A percentile compares a stretch with the other conserved stretches of the same genome.
These are phyloP conservation scores for Porodaedalea pini DNA, from an alignment of 1,284 basidiomycete species.

Conservation along the genomic window DNA sequence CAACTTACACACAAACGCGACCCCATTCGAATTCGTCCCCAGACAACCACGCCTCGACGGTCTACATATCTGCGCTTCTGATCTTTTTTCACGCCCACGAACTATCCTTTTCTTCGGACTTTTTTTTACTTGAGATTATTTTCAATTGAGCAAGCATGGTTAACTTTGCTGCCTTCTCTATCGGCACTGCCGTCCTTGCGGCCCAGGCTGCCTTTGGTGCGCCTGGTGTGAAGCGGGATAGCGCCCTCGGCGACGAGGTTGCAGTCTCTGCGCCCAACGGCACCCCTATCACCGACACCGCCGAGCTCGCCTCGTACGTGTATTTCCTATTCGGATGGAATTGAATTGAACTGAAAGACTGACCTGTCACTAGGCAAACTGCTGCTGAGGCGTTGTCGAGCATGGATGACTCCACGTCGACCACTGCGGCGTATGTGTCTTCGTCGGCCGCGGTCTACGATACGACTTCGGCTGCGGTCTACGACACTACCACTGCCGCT, in stretches of 20 bases:
- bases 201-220: slow-evolving; percentile 48
- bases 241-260: slow-evolving; percentile 40
- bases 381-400: slow-evolving; percentile 8
- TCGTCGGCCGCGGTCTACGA: background rate
- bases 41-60: slow-evolving; percentile 49
- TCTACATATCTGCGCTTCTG: too few relatives aligned
- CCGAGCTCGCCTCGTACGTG: slow-evolving; percentile 22
- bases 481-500: background rate
- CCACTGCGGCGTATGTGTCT: slow-evolving; percentile 2
- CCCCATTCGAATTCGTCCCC: slow-evolving; percentile 39
- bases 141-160: slow-evolving; percentile 21
- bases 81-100: slow-evolving; percentile 29
- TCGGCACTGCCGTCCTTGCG: slow-evolving; percentile 50
- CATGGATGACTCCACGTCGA: background rate
- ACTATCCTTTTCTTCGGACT: slow-evolving; percentile 31
- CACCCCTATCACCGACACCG: slow-evolving; percentile 23
- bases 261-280: slow-evolving; percentile 46
- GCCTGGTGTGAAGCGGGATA: slow-evolving; percentile 39
- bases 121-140: slow-evolving; percentile 47
- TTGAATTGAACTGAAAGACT: background rate
- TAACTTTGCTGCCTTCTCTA: slow-evolving; percentile 36
- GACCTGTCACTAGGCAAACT: slow-evolving; percentile 1
- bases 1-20: slow-evolving; percentile 18
- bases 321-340: background rate
- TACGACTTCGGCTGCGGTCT: background rate